Conservation (phyloP, 495 filamentous ascomycete species). For the Aspergillus cristatus region DNA sequence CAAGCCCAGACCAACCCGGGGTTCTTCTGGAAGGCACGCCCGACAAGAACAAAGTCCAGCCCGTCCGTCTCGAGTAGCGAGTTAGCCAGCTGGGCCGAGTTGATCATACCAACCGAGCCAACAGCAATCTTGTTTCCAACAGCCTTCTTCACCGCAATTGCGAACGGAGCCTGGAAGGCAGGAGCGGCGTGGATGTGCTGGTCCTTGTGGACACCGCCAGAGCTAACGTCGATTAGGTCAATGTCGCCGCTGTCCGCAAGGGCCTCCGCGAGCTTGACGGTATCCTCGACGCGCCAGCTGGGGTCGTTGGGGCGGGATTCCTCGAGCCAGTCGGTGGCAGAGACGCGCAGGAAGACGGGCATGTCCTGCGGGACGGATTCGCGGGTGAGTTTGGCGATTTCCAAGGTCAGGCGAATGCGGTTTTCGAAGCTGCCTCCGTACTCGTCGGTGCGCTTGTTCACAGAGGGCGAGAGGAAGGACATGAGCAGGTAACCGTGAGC, state of each 20-base stretch:
- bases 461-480: conserved; percentile 53
- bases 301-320: conserved; percentile 31
- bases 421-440: conserved; percentile 59
- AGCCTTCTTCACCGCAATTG: conserved; percentile 48
- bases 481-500: conserved; percentile 57
- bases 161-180: conserved; percentile 56
- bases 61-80: conserved; percentile 42
- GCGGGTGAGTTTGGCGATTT: conserved; percentile 46
- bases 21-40: conserved; percentile 61
- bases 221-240: conserved; percentile 56
- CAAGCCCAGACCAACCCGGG: conserved; percentile 58
- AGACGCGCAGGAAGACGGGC: conserved; percentile 58
- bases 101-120: conserved; percentile 54
- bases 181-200: conserved; percentile 47
- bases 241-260: conserved; percentile 44
- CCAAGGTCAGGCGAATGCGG: conserved; percentile 45
- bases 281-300: conserved; percentile 49
- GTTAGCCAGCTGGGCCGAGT: conserved; percentile 46
- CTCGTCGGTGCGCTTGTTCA: conserved; percentile 50
- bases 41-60: conserved; percentile 52
- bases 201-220: conserved; percentile 46
- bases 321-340: conserved; percentile 52
- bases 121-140: conserved; percentile 50
- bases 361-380: conserved; percentile 46
- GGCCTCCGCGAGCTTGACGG: conserved; percentile 41